These are phyloP conservation scores for Flaveria trinervia DNA, from an alignment of 129 eudicot genomes.

Conservation along the genomic window DNA sequence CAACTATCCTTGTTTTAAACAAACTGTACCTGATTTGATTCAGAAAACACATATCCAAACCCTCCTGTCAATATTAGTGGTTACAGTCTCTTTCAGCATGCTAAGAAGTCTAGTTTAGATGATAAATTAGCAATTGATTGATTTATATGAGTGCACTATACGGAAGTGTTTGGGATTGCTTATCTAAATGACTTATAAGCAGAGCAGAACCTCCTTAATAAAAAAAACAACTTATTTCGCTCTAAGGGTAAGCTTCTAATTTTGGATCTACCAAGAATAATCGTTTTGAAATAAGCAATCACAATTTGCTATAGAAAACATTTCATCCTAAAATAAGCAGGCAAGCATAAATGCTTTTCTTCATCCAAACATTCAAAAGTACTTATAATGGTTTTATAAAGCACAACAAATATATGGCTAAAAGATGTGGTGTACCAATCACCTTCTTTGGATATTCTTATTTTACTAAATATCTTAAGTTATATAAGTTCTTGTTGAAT, in stretches of 20 bases:
- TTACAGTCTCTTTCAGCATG: not conserved
- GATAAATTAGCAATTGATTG: not conserved
- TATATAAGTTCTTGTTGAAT: not conserved
- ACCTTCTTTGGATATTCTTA: not conserved
- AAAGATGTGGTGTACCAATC: not conserved
- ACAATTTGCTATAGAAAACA: not conserved
- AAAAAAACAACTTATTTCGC: not conserved
- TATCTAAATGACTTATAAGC: not conserved
- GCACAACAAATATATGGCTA: not conserved
- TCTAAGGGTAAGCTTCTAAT: not conserved
- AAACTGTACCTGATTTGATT: not conserved
- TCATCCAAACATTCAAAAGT: not conserved
- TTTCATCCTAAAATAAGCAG: not conserved
- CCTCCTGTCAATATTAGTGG: not conserved
- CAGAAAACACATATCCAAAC: not conserved
- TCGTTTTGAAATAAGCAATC: not conserved
- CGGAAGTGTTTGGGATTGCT: not conserved
- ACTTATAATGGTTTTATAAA: not conserved
- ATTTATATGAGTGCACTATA: conserved; percentile 1
- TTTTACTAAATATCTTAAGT: not conserved
- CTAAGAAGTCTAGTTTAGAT: not conserved
- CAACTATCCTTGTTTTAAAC: not conserved
- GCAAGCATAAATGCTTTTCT: not conserved
- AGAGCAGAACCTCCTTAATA: not conserved
- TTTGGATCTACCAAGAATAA: not conserved